Conservation (phyloP, 805 yeast species). For the Saccharomycopsis sp. region DNA sequence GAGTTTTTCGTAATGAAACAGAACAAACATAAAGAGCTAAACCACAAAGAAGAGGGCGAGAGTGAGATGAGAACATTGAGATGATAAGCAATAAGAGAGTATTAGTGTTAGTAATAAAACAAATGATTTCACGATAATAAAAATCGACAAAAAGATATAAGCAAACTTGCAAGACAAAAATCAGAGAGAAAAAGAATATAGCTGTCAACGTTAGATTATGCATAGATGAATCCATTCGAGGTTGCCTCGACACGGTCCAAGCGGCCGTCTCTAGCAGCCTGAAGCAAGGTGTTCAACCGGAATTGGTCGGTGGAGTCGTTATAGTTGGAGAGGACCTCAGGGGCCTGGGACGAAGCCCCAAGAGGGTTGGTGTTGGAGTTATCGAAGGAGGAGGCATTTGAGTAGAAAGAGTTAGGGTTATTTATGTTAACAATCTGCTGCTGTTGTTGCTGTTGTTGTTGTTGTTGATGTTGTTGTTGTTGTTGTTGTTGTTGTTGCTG, state of each 20-base stretch:
- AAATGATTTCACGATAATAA: too few relatives aligned
- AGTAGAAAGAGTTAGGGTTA: background rate
- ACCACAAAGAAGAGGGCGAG: too few relatives aligned
- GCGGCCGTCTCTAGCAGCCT: constrained; percentile 52
- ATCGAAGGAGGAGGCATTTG: background rate
- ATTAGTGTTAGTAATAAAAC: too few relatives aligned
- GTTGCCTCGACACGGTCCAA: constrained; percentile 47
- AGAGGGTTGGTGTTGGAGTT: constrained; percentile 10
- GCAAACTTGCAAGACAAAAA: too few relatives aligned
- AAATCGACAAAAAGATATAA: too few relatives aligned
- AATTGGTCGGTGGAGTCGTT: constrained; percentile 29
- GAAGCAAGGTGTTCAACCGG: constrained; percentile 44
- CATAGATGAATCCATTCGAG: constrained; percentile 30
- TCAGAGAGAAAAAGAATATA: too few relatives aligned
- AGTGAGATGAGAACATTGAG: too few relatives aligned
- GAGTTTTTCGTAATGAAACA: background rate
- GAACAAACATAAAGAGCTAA: too few relatives aligned
- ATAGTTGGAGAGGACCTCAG: constrained; percentile 29
- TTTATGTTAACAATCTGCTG: constrained; percentile 3
- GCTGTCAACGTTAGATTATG: too few relatives aligned
- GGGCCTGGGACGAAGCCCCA: constrained; percentile 20
- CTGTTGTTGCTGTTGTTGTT: constrained; percentile 14
- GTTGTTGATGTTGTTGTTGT: constrained; percentile 16
- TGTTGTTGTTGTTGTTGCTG: constrained; percentile 21
- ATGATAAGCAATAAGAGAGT: too few relatives aligned